Percentiles rank a stretch among this genome's conserved stretches.
Evolutionary conservation across 768 basidiomycete genomes (phyloP).

Genomic region (Porphyrellus cyaneotinctus): DNA sequence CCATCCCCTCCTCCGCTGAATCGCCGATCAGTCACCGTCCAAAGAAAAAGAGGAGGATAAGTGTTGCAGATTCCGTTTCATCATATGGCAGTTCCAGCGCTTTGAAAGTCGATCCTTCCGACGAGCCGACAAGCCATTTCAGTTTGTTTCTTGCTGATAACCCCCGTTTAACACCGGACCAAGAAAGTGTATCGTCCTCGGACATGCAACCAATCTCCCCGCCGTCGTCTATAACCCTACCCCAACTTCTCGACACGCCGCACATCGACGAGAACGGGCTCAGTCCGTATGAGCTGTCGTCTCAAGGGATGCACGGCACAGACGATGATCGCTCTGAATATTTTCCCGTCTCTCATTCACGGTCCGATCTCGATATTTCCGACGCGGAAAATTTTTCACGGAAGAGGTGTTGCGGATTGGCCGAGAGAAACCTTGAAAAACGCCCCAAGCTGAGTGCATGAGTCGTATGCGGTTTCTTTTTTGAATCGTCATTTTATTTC

Average conservation of each 20-base stretch:
- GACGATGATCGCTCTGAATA: slow-evolving; percentile 30
- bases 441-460: slow-evolving; percentile 26
- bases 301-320: slow-evolving; percentile 13
- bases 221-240: slow-evolving; percentile 25
- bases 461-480: slow-evolving; percentile 10
- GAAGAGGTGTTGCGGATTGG: slow-evolving; percentile 21
- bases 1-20: slow-evolving; percentile 30
- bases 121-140: slow-evolving; percentile 17
- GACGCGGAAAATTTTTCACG: slow-evolving; percentile 23
- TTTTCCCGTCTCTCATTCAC: slow-evolving; percentile 34
- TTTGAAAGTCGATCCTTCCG: slow-evolving; percentile 23
- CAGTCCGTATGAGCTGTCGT: slow-evolving; percentile 26
- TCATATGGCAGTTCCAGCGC: slow-evolving; percentile 31
- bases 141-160: slow-evolving; percentile 27
- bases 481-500: slow-evolving; percentile 3
- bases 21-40: slow-evolving; percentile 27
- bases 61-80: slow-evolving; percentile 34
- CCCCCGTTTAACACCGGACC: slow-evolving; percentile 31
- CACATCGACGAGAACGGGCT: slow-evolving; percentile 21
- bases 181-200: slow-evolving; percentile 30
- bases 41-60: slow-evolving; percentile 35
- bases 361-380: slow-evolving; percentile 32
- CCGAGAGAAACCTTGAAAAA: slow-evolving; percentile 25
- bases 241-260: slow-evolving; percentile 27
- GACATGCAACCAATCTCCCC: slow-evolving; percentile 33